phyloP scores from a whole-genome alignment of 495 filamentous ascomycete species.

The Hypoxylon fuscum region DNA sequence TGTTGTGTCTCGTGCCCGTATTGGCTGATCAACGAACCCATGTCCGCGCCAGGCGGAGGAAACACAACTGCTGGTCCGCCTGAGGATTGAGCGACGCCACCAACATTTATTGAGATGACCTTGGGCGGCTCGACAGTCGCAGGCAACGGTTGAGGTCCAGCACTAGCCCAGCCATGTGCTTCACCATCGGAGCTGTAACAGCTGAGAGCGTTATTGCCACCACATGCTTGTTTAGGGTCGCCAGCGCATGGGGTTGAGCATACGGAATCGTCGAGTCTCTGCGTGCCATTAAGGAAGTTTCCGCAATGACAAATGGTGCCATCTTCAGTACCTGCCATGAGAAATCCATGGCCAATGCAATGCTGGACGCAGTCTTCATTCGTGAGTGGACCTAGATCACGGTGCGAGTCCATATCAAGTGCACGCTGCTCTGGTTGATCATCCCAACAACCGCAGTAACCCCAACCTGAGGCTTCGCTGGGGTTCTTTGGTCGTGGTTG shows the following conservation, averaged over 20 bases:
- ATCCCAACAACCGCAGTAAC: constrained; percentile 65
- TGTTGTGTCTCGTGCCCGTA: constrained; percentile 31
- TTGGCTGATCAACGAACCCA: constrained; percentile 19
- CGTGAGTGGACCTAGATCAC: constrained; percentile 58
- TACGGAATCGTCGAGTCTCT: constrained; percentile 50
- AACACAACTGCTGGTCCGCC: constrained; percentile 27
- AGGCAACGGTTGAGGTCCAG: constrained; percentile 36
- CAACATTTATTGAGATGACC: constrained; percentile 28
- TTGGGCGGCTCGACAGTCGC: constrained; percentile 34
- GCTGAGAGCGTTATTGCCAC: constrained; percentile 54
- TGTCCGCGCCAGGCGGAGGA: constrained; percentile 30
- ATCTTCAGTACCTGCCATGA: constrained; percentile 71
- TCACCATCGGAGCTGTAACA: constrained; percentile 51
- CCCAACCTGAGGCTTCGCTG: constrained; percentile 52
- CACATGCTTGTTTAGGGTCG: constrained; percentile 53
- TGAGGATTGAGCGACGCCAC: constrained; percentile 37
- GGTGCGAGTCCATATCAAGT: constrained; percentile 58
- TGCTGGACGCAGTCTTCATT: constrained; percentile 67
- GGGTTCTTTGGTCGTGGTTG: constrained; percentile 27
- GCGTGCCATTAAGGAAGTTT: constrained; percentile 51
- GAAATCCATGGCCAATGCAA: constrained; percentile 60
- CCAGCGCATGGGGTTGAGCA: constrained; percentile 59
- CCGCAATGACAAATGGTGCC: constrained; percentile 73
- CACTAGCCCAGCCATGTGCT: constrained; percentile 44
- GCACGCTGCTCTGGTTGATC: constrained; percentile 61